A percentile compares a stretch with the other conserved stretches of the same genome.
Conservation (phyloP, 371 early-diverging fungal species). For the Dichotomocladium elegans region DNA sequence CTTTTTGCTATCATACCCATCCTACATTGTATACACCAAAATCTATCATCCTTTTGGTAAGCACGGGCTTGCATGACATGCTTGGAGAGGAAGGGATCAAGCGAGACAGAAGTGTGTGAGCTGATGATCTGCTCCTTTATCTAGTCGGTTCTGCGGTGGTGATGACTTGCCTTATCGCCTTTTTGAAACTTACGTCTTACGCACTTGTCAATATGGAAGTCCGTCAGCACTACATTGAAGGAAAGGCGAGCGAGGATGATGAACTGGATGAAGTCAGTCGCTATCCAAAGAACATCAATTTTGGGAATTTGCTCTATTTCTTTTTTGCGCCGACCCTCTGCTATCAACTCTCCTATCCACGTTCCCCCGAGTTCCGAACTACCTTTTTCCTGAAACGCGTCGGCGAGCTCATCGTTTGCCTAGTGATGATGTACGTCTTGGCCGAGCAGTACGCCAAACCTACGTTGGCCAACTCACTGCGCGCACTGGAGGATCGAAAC, state of each 20-base stretch:
- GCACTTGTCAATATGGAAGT: slow-evolving; percentile 68
- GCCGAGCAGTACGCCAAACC: slow-evolving; percentile 84
- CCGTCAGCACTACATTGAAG: slow-evolving; percentile 39
- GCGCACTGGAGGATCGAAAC: slow-evolving; percentile 66
- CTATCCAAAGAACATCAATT: slow-evolving; percentile 77
- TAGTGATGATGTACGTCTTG: slow-evolving; percentile 78
- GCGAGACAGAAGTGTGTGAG: not conserved
- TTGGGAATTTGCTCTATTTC: slow-evolving; percentile 72
- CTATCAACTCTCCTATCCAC: slow-evolving; percentile 88
- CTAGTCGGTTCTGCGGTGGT: slow-evolving; percentile 59
- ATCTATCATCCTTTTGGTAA: slow-evolving; percentile 72
- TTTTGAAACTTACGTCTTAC: slow-evolving; percentile 81
- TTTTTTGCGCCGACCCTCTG: slow-evolving; percentile 83
- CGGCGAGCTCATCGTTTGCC: slow-evolving; percentile 59
- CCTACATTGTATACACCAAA: slow-evolving; percentile 62
- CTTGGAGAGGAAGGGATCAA: no score
- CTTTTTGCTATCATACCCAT: slow-evolving; percentile 57
- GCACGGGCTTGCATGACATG: not conserved
- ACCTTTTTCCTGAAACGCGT: slow-evolving; percentile 79
- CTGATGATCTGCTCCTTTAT: not conserved
- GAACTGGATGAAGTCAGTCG: slow-evolving; percentile 38
- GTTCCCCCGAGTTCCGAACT: slow-evolving; percentile 61
- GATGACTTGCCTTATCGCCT: slow-evolving; percentile 58
- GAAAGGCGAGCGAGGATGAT: slow-evolving; percentile 25
- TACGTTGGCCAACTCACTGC: slow-evolving; percentile 77